Conservation (phyloP, 345 rosid species). For the Bretschneidera sinensis region DNA sequence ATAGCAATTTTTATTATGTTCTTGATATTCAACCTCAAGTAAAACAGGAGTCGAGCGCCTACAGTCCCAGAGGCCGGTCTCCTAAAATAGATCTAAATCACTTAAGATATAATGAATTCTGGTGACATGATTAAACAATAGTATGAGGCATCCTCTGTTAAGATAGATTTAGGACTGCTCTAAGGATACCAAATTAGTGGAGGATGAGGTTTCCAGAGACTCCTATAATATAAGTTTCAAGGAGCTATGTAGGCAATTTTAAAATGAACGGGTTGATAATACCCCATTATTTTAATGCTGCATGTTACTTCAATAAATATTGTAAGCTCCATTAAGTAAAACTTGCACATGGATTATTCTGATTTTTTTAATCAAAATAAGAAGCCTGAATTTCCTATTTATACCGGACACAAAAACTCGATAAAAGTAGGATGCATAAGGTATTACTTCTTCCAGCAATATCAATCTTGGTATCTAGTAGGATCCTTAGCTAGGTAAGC, state of each 20-base stretch:
- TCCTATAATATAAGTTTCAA: not conserved
- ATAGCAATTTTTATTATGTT: constrained; percentile 64
- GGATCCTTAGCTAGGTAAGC: not conserved
- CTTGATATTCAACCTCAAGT: constrained; percentile 47
- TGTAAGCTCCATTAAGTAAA: not conserved
- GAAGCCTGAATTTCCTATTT: not conserved
- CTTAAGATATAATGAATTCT: not conserved
- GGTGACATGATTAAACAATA: not conserved
- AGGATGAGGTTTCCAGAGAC: not conserved
- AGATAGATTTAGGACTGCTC: not conserved
- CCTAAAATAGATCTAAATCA: constrained; percentile 31
- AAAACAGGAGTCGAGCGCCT: constrained; percentile 64
- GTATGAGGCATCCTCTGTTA: not conserved
- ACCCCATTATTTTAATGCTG: not conserved
- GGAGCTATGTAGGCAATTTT: not conserved
- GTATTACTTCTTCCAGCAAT: no score
- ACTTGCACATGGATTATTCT: not conserved
- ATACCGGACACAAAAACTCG: not conserved
- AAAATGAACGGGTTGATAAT: not conserved
- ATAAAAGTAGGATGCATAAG: not conserved
- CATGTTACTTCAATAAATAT: no score
- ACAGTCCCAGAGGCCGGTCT: constrained; percentile 54
- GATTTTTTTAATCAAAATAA: no score
- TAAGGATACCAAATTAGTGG: not conserved
- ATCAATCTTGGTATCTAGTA: no score